phyloP scores from a whole-genome alignment of 75 land plant species.

The Selaginella tamariscina region DNA sequence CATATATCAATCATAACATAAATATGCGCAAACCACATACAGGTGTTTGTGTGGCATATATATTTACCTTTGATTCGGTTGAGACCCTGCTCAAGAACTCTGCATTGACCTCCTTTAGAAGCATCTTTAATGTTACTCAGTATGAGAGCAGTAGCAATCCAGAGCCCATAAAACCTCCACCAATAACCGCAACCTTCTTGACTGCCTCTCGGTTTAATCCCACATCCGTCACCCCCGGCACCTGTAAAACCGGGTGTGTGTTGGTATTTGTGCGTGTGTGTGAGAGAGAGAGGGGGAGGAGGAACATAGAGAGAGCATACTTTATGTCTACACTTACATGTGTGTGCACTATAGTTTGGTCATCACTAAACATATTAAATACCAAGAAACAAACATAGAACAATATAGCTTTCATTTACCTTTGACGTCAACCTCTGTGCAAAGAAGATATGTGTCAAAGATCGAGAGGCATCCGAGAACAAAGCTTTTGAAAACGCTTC shows the following conservation, averaged over 20 bases:
- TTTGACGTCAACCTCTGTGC: constrained; percentile 69
- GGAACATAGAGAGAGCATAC: background rate
- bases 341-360: background rate
- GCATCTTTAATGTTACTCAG: constrained; percentile 48
- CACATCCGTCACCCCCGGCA: constrained; percentile 73
- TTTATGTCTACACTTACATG: background rate
- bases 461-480: constrained; percentile 34
- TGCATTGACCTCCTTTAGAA: constrained; percentile 68
- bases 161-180: constrained; percentile 98
- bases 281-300: constrained; percentile 1
- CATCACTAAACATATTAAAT: constrained; percentile 10
- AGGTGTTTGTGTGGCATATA: too few species aligned
- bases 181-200: constrained; percentile 78
- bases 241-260: constrained; percentile 31
- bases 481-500: background rate
- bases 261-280: background rate
- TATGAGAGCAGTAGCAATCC: constrained; percentile 89
- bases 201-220: constrained; percentile 65
- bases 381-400: background rate
- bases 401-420: constrained; percentile 29
- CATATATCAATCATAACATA: background rate
- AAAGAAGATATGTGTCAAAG: constrained; percentile 75
- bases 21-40: too few species aligned
- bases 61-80: constrained; percentile 57
- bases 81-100: constrained; percentile 58